phyloP scores from a whole-genome alignment of 169 alveolate genomes.

The Babesia gibsoni region DNA sequence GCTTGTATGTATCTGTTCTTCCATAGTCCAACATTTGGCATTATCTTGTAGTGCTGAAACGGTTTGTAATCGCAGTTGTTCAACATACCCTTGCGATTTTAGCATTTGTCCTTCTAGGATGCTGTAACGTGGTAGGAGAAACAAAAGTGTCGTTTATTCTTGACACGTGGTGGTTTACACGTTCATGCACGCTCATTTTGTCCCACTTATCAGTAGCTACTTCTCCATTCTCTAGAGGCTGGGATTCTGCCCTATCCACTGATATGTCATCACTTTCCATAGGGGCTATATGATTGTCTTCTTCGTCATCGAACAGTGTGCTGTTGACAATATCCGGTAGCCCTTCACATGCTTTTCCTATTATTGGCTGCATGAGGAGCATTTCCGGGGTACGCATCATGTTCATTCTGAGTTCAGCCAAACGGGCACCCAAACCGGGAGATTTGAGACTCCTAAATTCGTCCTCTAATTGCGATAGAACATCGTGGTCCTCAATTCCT shows the following conservation, averaged over 20 bases:
- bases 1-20: slow-evolving; percentile 59
- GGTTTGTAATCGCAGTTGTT: background rate
- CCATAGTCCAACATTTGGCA: slow-evolving; percentile 57
- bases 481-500: slow-evolving; percentile 24
- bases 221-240: background rate
- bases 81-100: slow-evolving; percentile 50
- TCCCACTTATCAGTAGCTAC: slow-evolving; percentile 25
- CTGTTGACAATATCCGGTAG: slow-evolving; percentile 1
- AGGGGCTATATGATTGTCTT: background rate
- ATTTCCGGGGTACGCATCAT: slow-evolving; percentile 13
- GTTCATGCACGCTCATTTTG: slow-evolving; percentile 32
- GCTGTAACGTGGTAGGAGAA: slow-evolving; percentile 3
- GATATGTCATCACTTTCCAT: background rate
- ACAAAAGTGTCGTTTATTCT: slow-evolving; percentile 45
- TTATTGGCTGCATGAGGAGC: background rate
- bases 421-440: background rate
- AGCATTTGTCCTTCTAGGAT: slow-evolving; percentile 47
- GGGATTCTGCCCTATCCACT: background rate
- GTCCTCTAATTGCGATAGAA: slow-evolving; percentile 12
- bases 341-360: slow-evolving; percentile 3
- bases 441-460: background rate
- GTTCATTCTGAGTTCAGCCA: slow-evolving; percentile 1
- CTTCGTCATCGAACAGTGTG: slow-evolving; percentile 5
- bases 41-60: slow-evolving; percentile 38
- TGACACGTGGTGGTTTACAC: slow-evolving; percentile 19